A percentile compares a stretch with the other conserved stretches of the same genome.
Conservation (phyloP, 257 asterid species). For the Fraxinus americana region DNA sequence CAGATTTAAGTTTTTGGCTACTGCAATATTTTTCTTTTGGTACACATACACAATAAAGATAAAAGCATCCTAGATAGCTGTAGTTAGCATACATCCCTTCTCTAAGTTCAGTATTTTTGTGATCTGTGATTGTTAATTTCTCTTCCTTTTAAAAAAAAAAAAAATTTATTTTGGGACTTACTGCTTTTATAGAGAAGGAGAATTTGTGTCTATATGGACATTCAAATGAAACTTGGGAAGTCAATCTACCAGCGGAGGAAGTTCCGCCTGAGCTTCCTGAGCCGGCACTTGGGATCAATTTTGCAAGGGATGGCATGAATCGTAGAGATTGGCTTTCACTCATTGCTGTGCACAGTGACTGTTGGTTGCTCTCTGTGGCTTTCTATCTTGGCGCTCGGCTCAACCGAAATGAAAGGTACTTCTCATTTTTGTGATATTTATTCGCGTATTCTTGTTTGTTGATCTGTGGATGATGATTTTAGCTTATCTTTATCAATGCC, state of each 20-base stretch:
- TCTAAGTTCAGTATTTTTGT: neutral
- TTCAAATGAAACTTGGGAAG: conserved; percentile 93
- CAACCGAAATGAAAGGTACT: conserved; percentile 81
- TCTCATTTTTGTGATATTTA: conserved; percentile 13
- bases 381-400: conserved; percentile 89
- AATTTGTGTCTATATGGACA: conserved; percentile 93
- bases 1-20: neutral
- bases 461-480: conserved; percentile 11
- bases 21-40: neutral
- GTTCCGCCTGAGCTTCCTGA: conserved; percentile 98
- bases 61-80: neutral
- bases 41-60: neutral
- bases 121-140: neutral
- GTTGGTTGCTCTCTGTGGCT: conserved; percentile 96
- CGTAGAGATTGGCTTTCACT: conserved; percentile 93
- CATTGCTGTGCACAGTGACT: conserved; percentile 94
- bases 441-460: conserved; percentile 6
- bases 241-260: conserved; percentile 93
- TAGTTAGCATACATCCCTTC: neutral
- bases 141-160: neutral
- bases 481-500: neutral
- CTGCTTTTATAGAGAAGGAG: conserved; percentile 66
- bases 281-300: conserved; percentile 93
- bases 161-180: conserved; percentile 1
- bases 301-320: conserved; percentile 94